phyloP scores from a whole-genome alignment of 2,329 filamentous ascomycete genomes.

The Cercospora berteroae region DNA sequence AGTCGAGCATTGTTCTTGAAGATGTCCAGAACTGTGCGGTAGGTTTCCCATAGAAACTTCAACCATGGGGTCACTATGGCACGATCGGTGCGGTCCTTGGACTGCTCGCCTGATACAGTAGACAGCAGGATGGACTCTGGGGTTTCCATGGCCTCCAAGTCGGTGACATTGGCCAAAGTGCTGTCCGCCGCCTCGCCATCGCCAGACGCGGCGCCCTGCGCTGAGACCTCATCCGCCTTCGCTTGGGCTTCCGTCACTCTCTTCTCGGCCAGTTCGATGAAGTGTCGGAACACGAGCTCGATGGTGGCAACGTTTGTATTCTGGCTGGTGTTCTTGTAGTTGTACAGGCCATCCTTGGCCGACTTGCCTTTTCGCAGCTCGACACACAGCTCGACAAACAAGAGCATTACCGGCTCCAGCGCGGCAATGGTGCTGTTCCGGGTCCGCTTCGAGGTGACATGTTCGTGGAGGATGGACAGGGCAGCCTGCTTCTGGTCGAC shows the following conservation, averaged over 20 bases:
- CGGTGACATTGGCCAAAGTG: conserved; percentile 75
- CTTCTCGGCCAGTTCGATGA: conserved; percentile 93
- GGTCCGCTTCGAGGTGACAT: conserved; percentile 97
- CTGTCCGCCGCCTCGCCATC: conserved; percentile 60
- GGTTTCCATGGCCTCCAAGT: conserved; percentile 94
- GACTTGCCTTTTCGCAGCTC: conserved; percentile 97
- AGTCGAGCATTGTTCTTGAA: conserved; percentile 98
- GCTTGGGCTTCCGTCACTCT: conserved; percentile 95
- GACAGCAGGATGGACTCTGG: conserved; percentile 97
- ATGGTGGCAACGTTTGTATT: conserved; percentile 98
- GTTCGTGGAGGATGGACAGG: conserved; percentile 93
- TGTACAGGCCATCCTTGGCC: conserved; percentile 97
- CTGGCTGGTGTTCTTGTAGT: conserved; percentile 99
- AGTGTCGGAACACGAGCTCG: conserved; percentile 94
- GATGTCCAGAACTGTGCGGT: conserved; percentile 96
- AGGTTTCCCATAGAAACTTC: conserved; percentile 99
- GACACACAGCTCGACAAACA: conserved; percentile 94
- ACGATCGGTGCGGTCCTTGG: conserved; percentile 92
- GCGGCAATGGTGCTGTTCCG: conserved; percentile 95
- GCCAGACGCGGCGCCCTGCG: conserved; percentile 63
- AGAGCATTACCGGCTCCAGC: conserved; percentile 96
- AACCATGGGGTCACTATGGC: conserved; percentile 98
- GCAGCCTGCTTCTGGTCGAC: conserved; percentile 91
- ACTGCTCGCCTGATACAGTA: conserved; percentile 97
- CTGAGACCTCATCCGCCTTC: conserved; percentile 94